Evolutionary conservation across 2,329 filamentous ascomycete species (phyloP).

Genomic region (Fusarium coffeatum): DNA sequence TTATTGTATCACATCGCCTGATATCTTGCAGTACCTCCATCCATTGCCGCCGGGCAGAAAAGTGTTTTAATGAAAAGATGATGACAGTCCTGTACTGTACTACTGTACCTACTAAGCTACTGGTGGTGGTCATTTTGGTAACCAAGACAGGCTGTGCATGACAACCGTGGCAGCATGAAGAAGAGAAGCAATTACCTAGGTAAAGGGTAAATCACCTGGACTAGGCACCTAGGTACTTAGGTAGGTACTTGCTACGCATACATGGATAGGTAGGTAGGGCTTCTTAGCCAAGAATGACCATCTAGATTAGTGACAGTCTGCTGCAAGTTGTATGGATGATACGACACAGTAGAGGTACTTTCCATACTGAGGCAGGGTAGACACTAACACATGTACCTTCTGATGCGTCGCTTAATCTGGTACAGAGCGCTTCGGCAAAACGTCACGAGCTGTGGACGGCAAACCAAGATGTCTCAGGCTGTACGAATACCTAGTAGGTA

Average conservation of each 20-base stretch:
- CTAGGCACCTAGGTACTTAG: too few species aligned
- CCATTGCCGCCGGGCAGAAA: neutral
- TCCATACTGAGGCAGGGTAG: too few species aligned
- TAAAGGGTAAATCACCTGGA: neutral
- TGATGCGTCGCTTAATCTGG: slow-evolving; percentile 27
- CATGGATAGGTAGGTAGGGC: neutral
- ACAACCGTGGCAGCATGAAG: neutral
- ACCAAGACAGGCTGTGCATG: slow-evolving; percentile 17
- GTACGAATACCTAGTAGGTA: too few species aligned
- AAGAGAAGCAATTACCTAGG: neutral
- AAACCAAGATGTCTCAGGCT: neutral
- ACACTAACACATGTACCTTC: neutral
- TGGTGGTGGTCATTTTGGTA: neutral
- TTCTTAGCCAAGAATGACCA: slow-evolving; percentile 10
- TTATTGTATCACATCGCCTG: slow-evolving; percentile 19
- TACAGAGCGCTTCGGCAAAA: slow-evolving; percentile 30
- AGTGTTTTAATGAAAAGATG: neutral
- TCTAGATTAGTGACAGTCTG: slow-evolving; percentile 6
- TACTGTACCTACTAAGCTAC: neutral
- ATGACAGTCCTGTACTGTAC: neutral
- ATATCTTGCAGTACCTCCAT: slow-evolving; percentile 8
- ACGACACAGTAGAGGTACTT: neutral
- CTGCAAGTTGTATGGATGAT: neutral
- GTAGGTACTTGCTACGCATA: neutral
- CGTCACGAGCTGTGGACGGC: slow-evolving; percentile 1